Evolutionary conservation across 2,329 filamentous ascomycete genomes (phyloP).

Genomic region (Mariannaea elegans): DNA sequence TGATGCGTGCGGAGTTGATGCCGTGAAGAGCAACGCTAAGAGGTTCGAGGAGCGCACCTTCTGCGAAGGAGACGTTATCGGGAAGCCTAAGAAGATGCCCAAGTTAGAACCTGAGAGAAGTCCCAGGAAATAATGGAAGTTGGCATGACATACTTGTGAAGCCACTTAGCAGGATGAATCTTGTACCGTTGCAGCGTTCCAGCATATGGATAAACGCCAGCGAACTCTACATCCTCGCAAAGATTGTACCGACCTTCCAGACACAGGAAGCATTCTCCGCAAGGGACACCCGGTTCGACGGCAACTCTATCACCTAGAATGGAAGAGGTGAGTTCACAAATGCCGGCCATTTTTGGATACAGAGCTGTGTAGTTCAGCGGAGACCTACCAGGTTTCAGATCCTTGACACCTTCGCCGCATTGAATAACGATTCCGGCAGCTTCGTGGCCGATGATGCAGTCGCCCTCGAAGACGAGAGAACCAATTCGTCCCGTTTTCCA

Average conservation of each 20-base stretch:
- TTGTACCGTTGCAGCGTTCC: slow-evolving; percentile 71
- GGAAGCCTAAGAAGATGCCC: slow-evolving; percentile 53
- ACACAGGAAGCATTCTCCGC: slow-evolving; percentile 67
- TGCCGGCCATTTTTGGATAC: not conserved
- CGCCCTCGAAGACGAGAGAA: slow-evolving; percentile 66
- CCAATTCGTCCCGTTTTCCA: slow-evolving; percentile 74
- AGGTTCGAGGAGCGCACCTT: slow-evolving; percentile 72
- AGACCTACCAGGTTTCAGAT: slow-evolving; percentile 55
- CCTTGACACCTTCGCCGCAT: slow-evolving; percentile 62
- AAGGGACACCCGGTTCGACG: slow-evolving; percentile 73
- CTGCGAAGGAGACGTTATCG: slow-evolving; percentile 62
- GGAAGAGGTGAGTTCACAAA: slow-evolving; percentile 5
- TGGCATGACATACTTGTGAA: slow-evolving; percentile 59
- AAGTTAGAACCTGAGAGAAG: slow-evolving; percentile 10
- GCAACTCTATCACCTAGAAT: slow-evolving; percentile 69
- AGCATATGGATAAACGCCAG: slow-evolving; percentile 68
- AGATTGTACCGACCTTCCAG: slow-evolving; percentile 69
- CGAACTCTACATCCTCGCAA: slow-evolving; percentile 68
- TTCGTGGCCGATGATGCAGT: slow-evolving; percentile 74
- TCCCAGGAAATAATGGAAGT: not conserved
- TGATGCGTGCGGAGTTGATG: slow-evolving; percentile 61
- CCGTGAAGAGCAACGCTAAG: slow-evolving; percentile 70
- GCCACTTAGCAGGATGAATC: slow-evolving; percentile 67
- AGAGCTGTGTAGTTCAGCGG: not conserved
- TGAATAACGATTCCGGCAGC: slow-evolving; percentile 67